Evolutionary conservation across 768 basidiomycete genomes (phyloP).

Genomic region (Fomitopsis serialis): DNA sequence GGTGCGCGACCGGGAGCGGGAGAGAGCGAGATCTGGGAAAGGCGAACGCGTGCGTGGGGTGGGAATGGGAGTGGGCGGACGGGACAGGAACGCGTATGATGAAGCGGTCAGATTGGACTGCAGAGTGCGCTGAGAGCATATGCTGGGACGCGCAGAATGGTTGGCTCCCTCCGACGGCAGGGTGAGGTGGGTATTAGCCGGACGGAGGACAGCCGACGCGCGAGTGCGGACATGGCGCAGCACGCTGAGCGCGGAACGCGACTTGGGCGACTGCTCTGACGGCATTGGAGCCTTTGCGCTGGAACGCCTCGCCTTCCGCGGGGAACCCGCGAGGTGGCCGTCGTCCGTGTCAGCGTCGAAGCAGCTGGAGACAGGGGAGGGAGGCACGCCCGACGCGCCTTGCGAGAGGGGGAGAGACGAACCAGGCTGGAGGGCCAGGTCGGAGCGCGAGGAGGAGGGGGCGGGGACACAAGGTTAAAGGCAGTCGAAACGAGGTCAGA

Average conservation of each 20-base stretch:
- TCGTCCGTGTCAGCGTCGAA: constrained; percentile 13
- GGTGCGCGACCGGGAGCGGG: constrained; percentile 7
- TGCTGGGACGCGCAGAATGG: constrained; percentile 10
- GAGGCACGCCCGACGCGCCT: neutral
- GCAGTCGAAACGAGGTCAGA: constrained; percentile 22
- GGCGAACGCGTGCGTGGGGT: constrained; percentile 6
- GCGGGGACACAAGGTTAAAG: constrained; percentile 13
- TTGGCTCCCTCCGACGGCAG: constrained; percentile 1
- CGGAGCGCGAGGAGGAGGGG: neutral
- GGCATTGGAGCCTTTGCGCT: neutral
- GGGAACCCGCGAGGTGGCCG: neutral
- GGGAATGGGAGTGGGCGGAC: constrained; percentile 4
- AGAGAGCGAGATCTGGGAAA: constrained; percentile 7
- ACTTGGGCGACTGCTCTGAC: constrained; percentile 2
- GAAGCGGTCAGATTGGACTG: neutral
- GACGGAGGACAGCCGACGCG: constrained; percentile 21
- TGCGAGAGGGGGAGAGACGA: neutral
- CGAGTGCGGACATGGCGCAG: constrained; percentile 21
- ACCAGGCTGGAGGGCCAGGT: constrained; percentile 1
- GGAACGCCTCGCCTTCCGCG: neutral
- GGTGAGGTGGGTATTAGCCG: constrained; percentile 7
- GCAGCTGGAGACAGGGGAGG: constrained; percentile 7
- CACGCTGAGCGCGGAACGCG: constrained; percentile 15
- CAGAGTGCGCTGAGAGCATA: constrained; percentile 10
- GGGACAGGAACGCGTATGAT: constrained; percentile 5